phyloP scores from a whole-genome alignment of 2,329 filamentous ascomycete genomes.

The Graphium sp. region DNA sequence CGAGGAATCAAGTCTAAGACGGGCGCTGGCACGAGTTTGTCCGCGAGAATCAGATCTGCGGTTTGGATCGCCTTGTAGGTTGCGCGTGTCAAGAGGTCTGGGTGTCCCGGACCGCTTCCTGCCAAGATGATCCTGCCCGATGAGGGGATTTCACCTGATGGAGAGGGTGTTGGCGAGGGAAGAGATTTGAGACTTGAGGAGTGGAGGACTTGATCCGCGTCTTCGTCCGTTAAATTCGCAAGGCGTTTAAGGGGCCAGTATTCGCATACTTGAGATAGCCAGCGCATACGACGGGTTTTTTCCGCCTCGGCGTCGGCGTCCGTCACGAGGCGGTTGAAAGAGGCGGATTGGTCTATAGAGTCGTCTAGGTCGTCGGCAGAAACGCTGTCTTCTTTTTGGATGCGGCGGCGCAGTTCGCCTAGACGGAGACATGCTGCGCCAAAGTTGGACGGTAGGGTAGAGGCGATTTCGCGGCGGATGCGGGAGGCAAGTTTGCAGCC shows the following conservation, averaged over 20 bases:
- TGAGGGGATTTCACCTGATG: not conserved
- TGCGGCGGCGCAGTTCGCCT: constrained; percentile 52
- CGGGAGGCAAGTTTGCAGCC: constrained; percentile 88
- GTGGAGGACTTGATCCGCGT: constrained; percentile 60
- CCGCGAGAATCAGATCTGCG: constrained; percentile 67
- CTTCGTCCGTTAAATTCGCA: constrained; percentile 61
- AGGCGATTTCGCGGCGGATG: constrained; percentile 74
- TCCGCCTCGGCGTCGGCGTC: constrained; percentile 57
- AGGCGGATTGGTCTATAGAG: constrained; percentile 56
- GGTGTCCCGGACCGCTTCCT: constrained; percentile 83
- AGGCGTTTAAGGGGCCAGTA: constrained; percentile 88
- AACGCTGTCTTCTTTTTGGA: constrained; percentile 53
- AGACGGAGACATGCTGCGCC: constrained; percentile 64
- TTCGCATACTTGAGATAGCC: constrained; percentile 92
- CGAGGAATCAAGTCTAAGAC: constrained; percentile 84
- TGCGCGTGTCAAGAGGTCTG: constrained; percentile 73
- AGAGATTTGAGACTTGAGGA: constrained; percentile 34
- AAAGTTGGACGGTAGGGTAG: constrained; percentile 58
- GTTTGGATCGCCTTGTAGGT: constrained; percentile 59
- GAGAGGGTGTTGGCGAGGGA: constrained; percentile 8
- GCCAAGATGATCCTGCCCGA: constrained; percentile 67
- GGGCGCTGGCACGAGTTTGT: constrained; percentile 71
- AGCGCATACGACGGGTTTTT: constrained; percentile 72
- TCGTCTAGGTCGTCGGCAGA: constrained; percentile 30
- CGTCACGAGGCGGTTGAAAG: constrained; percentile 69